Evolutionary conservation across 768 basidiomycete genomes (phyloP).

Genomic region (Auricularia auricula-judae): DNA sequence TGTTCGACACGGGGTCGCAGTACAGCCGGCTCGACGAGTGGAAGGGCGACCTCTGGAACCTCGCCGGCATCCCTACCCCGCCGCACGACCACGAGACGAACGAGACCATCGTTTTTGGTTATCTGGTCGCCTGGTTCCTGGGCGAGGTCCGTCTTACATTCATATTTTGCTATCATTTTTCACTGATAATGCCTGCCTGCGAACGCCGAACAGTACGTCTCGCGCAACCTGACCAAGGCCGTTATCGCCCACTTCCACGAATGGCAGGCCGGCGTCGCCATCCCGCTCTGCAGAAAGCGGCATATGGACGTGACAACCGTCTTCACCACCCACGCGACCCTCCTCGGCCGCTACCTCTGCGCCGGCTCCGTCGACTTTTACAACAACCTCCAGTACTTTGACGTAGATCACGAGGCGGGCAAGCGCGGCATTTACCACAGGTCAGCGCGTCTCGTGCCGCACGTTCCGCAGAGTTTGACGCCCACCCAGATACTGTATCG

Average conservation of each 20-base stretch:
- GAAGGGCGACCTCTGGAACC: constrained; percentile 97
- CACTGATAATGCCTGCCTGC: constrained; percentile 3
- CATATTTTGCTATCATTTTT: not conserved
- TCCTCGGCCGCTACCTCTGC: constrained; percentile 96
- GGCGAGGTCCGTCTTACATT: constrained; percentile 59
- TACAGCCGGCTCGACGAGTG: constrained; percentile 90
- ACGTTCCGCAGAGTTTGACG: constrained; percentile 3
- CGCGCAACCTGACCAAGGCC: constrained; percentile 70
- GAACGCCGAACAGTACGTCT: constrained; percentile 48
- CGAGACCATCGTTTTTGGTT: constrained; percentile 95
- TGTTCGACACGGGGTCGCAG: constrained; percentile 89
- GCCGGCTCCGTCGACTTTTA: constrained; percentile 98
- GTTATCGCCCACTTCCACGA: constrained; percentile 99
- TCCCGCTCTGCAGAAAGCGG: constrained; percentile 87
- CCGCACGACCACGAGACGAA: constrained; percentile 97
- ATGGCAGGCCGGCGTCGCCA: constrained; percentile 97
- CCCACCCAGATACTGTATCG: constrained; percentile 70
- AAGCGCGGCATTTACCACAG: constrained; percentile 97
- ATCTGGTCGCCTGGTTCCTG: constrained; percentile 98
- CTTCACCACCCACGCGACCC: constrained; percentile 96
- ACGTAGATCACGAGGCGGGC: constrained; percentile 98
- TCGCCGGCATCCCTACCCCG: constrained; percentile 95
- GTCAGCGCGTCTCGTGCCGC: constrained; percentile 11
- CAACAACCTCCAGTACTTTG: constrained; percentile 99
- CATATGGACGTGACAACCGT: constrained; percentile 98